Conservation (phyloP, 331 rosid species). For the Malus hybrid region DNA sequence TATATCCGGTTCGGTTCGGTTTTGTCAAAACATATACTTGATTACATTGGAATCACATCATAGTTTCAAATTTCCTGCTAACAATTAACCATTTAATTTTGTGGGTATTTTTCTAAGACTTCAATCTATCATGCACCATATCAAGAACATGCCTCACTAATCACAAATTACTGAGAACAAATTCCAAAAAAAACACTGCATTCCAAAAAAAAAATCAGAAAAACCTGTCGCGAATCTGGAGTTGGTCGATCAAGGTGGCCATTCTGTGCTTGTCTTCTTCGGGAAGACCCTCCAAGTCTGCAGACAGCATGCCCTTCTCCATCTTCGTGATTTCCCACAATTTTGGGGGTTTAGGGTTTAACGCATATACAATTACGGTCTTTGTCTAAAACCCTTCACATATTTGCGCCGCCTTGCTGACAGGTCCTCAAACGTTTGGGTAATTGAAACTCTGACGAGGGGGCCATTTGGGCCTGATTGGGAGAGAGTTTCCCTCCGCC, state of each 20-base stretch:
- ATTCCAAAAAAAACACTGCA: not conserved
- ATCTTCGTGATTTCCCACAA: slow-evolving; percentile 23
- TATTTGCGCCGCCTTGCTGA: not conserved
- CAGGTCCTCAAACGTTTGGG: not conserved
- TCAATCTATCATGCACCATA: not conserved
- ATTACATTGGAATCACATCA: not conserved
- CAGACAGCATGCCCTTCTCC: slow-evolving; percentile 52
- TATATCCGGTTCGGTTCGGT: no score
- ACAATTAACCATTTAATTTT: not conserved
- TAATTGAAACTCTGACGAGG: not conserved
- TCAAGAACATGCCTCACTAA: not conserved
- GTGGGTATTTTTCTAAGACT: not conserved
- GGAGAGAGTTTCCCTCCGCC: no score
- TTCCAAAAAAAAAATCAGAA: not conserved
- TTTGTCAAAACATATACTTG: not conserved
- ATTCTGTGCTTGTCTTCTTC: slow-evolving; percentile 55
- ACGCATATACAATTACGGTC: not conserved
- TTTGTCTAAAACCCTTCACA: not conserved
- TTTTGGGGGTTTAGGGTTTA: slow-evolving; percentile 32
- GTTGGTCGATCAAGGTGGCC: slow-evolving; percentile 51
- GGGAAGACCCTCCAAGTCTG: slow-evolving; percentile 41
- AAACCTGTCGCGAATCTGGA: slow-evolving; percentile 70
- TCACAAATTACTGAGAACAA: not conserved
- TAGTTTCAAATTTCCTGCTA: not conserved
- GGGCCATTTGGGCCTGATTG: no score